phyloP scores from a whole-genome alignment of 306 rosid species.

The Fragaria ananassa region DNA sequence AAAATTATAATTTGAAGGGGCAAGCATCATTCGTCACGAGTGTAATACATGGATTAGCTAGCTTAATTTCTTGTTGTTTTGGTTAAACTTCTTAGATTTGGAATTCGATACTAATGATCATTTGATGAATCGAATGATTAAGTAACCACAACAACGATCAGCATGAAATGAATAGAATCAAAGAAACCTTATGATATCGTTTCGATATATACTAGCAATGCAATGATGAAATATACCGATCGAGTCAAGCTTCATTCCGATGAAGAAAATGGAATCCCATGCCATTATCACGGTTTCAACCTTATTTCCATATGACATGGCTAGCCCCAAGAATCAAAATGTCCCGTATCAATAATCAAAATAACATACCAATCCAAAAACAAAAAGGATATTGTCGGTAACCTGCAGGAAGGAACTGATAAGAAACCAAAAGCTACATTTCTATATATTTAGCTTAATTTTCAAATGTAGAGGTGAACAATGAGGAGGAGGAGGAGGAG shows the following conservation, averaged over 20 bases:
- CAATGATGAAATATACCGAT: background rate
- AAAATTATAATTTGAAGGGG: background rate
- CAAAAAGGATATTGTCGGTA: background rate
- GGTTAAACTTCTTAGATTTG: background rate
- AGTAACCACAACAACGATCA: background rate
- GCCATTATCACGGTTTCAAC: background rate
- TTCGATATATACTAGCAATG: background rate
- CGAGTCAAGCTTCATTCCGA: background rate
- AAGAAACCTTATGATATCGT: background rate
- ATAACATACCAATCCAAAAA: background rate
- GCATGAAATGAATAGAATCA: background rate
- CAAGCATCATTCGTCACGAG: background rate
- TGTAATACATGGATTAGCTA: background rate
- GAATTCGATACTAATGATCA: background rate
- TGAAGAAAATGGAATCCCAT: background rate
- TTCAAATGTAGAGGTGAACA: no score
- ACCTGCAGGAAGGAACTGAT: background rate
- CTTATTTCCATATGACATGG: background rate
- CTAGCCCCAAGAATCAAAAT: background rate
- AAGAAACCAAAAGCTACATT: background rate
- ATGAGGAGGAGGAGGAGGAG: background rate
- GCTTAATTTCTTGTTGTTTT: background rate
- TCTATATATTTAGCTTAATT: no score
- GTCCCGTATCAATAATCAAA: background rate
- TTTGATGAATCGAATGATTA: background rate